These are phyloP conservation scores for Naganishia onofrii DNA, from an alignment of 768 basidiomycete genomes.

Conservation along the genomic window DNA sequence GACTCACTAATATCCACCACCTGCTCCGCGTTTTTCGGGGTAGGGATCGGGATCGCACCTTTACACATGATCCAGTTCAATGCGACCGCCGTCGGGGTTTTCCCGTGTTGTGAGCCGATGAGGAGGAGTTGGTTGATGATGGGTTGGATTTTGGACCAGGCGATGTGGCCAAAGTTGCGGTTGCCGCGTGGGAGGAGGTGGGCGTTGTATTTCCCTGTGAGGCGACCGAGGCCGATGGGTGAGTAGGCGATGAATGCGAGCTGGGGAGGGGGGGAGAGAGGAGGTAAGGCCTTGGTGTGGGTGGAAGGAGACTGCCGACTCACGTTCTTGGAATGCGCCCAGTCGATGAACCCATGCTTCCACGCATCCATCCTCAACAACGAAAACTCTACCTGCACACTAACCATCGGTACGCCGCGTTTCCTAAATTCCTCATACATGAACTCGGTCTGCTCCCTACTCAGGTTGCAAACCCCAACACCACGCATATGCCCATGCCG, in stretches of 20 bases:
- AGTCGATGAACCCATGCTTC: conserved; percentile 18
- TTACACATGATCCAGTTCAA: conserved; percentile 13
- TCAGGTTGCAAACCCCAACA: background rate
- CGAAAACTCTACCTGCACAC: conserved; percentile 9
- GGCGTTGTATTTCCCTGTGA: conserved; percentile 11
- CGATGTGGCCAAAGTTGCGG: conserved; percentile 7
- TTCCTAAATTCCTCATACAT: conserved; percentile 6
- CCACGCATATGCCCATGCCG: background rate
- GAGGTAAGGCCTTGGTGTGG: background rate
- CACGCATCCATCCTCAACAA: conserved; percentile 6
- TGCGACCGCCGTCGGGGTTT: conserved; percentile 13
- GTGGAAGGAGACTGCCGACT: background rate
- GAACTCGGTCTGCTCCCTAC: background rate
- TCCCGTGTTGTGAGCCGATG: background rate
- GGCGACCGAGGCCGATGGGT: conserved; percentile 15
- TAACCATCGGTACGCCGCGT: conserved; percentile 1
- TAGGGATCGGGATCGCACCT: conserved; percentile 16
- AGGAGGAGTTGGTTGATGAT: conserved; percentile 7
- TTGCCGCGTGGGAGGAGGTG: background rate
- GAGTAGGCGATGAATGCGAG: conserved; percentile 18
- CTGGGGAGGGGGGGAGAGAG: background rate
- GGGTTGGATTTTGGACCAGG: conserved; percentile 9
- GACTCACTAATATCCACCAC: conserved; percentile 1
- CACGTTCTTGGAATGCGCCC: conserved; percentile 15
- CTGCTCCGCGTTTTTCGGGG: background rate